These are phyloP conservation scores for Ceratocystis cacaofunesta DNA, from an alignment of 2,329 filamentous ascomycete species.

Conservation along the genomic window DNA sequence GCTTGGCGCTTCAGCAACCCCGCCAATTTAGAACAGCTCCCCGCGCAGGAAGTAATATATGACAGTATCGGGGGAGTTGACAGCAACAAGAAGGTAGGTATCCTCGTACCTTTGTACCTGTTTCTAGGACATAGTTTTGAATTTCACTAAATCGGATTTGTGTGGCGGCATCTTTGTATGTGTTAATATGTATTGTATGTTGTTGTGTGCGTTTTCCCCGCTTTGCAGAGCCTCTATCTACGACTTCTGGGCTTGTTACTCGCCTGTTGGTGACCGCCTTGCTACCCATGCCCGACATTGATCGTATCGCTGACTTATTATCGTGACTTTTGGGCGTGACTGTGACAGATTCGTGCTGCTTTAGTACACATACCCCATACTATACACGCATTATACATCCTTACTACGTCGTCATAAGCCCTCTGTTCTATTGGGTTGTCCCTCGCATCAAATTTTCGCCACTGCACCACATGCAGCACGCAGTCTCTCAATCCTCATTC, in stretches of 20 bases:
- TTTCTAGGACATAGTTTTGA: not conserved
- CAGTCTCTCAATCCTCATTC: not conserved
- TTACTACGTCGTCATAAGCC: not conserved
- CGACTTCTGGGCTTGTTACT: not conserved
- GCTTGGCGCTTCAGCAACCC: not conserved
- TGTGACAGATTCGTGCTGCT: not conserved
- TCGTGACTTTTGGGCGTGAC: not conserved
- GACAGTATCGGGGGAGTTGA: not conserved
- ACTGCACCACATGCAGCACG: not conserved
- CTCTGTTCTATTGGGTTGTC: not conserved
- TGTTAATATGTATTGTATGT: not conserved
- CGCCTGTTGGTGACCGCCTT: not conserved
- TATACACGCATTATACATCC: not conserved
- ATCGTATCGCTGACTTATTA: not conserved
- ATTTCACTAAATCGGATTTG: not conserved
- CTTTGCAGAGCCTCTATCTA: not conserved
- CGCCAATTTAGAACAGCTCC: not conserved
- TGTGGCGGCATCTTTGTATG: not conserved
- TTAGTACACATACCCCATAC: not conserved
- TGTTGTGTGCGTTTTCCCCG: not conserved
- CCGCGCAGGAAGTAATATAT: not conserved
- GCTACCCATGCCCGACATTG: not conserved
- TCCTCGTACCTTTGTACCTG: not conserved
- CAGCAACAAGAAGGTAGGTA: not conserved
- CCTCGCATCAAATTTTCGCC: conserved; percentile 3